Evolutionary conservation across 257 asterid species (phyloP).

Genomic region (Mitragyna speciosa): DNA sequence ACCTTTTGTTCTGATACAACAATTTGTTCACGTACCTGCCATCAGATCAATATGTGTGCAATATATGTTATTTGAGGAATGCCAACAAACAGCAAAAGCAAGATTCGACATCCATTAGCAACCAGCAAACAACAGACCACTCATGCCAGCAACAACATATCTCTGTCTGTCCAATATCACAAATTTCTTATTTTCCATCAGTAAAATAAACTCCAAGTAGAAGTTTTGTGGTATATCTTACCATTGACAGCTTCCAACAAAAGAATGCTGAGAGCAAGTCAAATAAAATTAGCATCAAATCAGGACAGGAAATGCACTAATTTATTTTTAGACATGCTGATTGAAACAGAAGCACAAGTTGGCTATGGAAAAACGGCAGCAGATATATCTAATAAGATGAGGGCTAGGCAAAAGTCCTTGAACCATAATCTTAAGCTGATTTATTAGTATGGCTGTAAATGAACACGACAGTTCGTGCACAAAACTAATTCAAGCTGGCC

Average conservation of each 20-base stretch:
- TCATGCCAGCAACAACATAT: neutral
- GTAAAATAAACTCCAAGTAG: neutral
- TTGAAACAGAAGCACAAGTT: neutral
- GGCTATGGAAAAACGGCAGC: neutral
- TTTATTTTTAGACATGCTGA: neutral
- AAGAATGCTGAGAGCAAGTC: neutral
- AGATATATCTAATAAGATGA: neutral
- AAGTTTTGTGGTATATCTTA: neutral
- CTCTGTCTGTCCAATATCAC: neutral
- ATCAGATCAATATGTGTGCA: slow-evolving; percentile 17
- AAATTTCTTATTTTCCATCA: neutral
- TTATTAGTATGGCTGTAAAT: neutral
- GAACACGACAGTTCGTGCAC: neutral
- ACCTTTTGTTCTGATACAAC: slow-evolving; percentile 38
- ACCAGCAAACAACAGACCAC: neutral
- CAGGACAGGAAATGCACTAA: neutral
- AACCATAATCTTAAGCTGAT: neutral
- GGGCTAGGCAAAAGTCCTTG: neutral
- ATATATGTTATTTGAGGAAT: slow-evolving; percentile 9
- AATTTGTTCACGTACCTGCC: slow-evolving; percentile 69
- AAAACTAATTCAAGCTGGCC: neutral
- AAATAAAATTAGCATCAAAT: neutral
- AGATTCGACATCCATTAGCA: slow-evolving; percentile 6
- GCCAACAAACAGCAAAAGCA: slow-evolving; percentile 11
- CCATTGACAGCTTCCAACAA: neutral